Evolutionary conservation across 2,329 filamentous ascomycete genomes (phyloP).

Genomic region (Gaeumannomyces sp.): DNA sequence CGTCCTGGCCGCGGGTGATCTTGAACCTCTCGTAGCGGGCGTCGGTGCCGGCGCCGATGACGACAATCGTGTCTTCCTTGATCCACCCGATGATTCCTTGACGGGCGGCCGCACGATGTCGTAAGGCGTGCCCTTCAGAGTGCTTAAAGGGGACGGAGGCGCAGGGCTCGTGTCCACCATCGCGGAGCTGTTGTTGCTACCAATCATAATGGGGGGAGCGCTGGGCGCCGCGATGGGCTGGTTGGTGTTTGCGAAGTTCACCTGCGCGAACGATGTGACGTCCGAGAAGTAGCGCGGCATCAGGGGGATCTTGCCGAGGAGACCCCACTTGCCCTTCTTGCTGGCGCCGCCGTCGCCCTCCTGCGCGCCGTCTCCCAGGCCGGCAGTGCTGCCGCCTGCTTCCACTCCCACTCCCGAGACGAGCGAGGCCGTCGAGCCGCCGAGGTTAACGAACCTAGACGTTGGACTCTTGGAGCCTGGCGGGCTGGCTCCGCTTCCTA

Average conservation of each 20-base stretch:
- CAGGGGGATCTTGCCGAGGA: conserved; percentile 75
- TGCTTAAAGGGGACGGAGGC: conserved; percentile 17
- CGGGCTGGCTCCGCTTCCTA: conserved; percentile 6
- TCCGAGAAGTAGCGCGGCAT: conserved; percentile 87
- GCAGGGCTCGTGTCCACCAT: conserved; percentile 11
- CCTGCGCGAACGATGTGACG: conserved; percentile 75
- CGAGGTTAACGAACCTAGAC: conserved; percentile 8
- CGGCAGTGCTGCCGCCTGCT: background rate
- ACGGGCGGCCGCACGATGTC: conserved; percentile 53
- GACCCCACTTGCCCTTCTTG: conserved; percentile 68
- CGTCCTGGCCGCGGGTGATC: conserved; percentile 61
- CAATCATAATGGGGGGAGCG: background rate
- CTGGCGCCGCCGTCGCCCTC: conserved; percentile 14
- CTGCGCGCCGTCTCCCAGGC: background rate
- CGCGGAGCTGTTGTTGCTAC: conserved; percentile 25
- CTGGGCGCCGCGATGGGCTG: conserved; percentile 40
- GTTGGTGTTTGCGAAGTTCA: conserved; percentile 77
- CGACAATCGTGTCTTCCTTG: conserved; percentile 64
- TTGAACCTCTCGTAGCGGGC: conserved; percentile 85
- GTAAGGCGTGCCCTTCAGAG: conserved; percentile 31
- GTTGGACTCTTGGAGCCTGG: conserved; percentile 10
- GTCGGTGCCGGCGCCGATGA: conserved; percentile 73
- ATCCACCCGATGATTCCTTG: conserved; percentile 87
- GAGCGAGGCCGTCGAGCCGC: conserved; percentile 3
- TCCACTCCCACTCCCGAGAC: background rate